These are phyloP conservation scores for Didymella arachidicola DNA, from an alignment of 2,329 filamentous ascomycete genomes.

Conservation along the genomic window DNA sequence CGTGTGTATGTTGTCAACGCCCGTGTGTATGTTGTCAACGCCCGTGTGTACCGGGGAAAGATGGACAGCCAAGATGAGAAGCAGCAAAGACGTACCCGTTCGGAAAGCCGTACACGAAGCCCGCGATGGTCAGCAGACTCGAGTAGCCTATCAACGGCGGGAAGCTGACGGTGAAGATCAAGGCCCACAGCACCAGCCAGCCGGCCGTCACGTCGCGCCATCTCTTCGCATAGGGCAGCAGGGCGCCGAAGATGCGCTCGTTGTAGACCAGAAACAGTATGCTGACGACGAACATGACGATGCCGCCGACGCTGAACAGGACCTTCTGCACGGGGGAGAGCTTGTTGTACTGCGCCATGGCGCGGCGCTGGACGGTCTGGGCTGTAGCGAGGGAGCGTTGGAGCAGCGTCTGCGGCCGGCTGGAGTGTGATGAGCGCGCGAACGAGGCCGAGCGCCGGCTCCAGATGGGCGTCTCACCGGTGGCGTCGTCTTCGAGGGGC, in stretches of 20 bases:
- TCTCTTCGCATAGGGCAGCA: slow-evolving; percentile 75
- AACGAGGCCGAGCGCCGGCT: slow-evolving; percentile 54
- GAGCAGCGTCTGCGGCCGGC: slow-evolving; percentile 41
- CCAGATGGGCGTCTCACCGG: slow-evolving; percentile 61
- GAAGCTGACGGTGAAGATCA: slow-evolving; percentile 80
- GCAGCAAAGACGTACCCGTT: slow-evolving; percentile 65
- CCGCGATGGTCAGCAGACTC: slow-evolving; percentile 73
- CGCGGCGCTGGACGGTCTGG: slow-evolving; percentile 56
- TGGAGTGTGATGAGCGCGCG: slow-evolving; percentile 50
- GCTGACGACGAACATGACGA: slow-evolving; percentile 63
- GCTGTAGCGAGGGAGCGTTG: slow-evolving; percentile 54
- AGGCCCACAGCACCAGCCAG: slow-evolving; percentile 75
- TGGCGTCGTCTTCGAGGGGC: slow-evolving; percentile 59
- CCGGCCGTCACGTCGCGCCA: slow-evolving; percentile 79
- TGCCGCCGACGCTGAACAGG: slow-evolving; percentile 60
- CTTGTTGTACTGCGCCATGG: slow-evolving; percentile 61
- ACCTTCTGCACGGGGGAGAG: slow-evolving; percentile 69
- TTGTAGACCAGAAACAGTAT: slow-evolving; percentile 80
- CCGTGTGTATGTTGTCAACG: too few species aligned
- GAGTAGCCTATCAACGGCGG: slow-evolving; percentile 90
- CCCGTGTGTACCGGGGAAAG: background rate
- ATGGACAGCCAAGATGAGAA: background rate
- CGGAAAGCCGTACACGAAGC: slow-evolving; percentile 75
- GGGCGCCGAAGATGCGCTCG: slow-evolving; percentile 77
- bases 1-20: too few species aligned